Evolutionary conservation across 257 asterid genomes (phyloP).

Genomic region (Mitragyna speciosa): DNA sequence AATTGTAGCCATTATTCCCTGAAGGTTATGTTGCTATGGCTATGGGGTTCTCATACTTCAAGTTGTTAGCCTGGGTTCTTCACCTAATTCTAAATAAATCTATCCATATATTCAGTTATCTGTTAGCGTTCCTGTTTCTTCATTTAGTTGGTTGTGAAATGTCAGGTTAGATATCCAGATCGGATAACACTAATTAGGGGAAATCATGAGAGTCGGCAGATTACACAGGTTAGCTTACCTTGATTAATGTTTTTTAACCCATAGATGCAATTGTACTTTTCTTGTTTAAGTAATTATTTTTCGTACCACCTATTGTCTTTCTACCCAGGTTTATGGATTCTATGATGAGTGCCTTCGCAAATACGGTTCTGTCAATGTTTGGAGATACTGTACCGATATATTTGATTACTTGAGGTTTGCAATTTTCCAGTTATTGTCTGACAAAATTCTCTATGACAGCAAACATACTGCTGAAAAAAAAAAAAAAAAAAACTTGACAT

Average conservation of each 20-base stretch:
- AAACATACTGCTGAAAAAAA: background rate
- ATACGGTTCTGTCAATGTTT: conserved; percentile 88
- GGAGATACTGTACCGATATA: conserved; percentile 99
- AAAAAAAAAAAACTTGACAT: too few species aligned
- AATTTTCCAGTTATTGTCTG: conserved; percentile 14
- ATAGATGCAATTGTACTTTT: conserved; percentile 2
- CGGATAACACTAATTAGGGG: conserved; percentile 96
- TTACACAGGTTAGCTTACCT: conserved; percentile 76
- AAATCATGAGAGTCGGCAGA: conserved; percentile 97
- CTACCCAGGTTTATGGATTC: conserved; percentile 87
- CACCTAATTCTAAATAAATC: background rate
- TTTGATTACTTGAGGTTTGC: conserved; percentile 90
- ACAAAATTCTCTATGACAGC: background rate
- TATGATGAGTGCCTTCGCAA: conserved; percentile 98
- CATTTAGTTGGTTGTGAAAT: conserved; percentile 6
- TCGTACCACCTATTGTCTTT: conserved; percentile 19
- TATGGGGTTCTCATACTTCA: background rate
- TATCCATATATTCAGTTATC: background rate
- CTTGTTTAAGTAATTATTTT: conserved; percentile 16
- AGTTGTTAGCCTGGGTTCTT: background rate
- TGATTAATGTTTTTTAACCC: background rate
- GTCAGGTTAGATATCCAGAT: conserved; percentile 94
- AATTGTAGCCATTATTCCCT: background rate
- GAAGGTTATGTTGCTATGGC: background rate
- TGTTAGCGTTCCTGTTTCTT: background rate